These are phyloP conservation scores for Tricholoma sp. DNA, from an alignment of 768 basidiomycete genomes.

Conservation along the genomic window DNA sequence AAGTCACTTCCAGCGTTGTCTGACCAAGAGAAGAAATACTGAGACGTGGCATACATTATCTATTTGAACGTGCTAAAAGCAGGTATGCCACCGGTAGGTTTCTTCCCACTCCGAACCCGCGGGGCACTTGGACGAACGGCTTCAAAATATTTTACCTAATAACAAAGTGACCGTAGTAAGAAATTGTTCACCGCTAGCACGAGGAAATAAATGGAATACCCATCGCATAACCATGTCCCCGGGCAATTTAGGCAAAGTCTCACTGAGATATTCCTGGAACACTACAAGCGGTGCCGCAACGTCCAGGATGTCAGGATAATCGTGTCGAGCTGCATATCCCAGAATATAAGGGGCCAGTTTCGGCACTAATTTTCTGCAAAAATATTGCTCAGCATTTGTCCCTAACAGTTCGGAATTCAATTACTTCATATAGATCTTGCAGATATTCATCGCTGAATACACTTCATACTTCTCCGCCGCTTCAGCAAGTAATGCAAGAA, in stretches of 20 bases:
- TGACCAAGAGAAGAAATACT: no score
- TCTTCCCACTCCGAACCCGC: neutral
- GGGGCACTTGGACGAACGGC: neutral
- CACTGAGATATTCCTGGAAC: neutral
- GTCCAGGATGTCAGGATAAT: constrained; percentile 1
- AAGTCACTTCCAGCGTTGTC: no score
- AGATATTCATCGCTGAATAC: constrained; percentile 2
- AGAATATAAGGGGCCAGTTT: neutral
- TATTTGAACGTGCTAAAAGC: neutral
- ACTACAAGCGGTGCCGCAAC: neutral
- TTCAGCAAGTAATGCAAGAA: constrained; percentile 1
- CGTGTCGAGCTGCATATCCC: constrained; percentile 1
- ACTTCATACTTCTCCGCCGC: constrained; percentile 8
- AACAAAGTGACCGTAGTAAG: neutral
- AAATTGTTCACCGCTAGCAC: no score
- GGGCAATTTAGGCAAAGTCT: neutral
- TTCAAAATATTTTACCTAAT: neutral
- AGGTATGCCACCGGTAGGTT: neutral
- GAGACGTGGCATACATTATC: neutral
- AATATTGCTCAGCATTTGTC: neutral
- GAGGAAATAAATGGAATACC: neutral
- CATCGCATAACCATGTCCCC: neutral
- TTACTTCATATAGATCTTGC: constrained; percentile 6
- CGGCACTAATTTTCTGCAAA: neutral
- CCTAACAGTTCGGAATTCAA: no score